Evolutionary conservation across 257 asterid species (phyloP), one percentile per base, ranked within the genome.

Genomic region (Cruciata laevipes): DNA sequence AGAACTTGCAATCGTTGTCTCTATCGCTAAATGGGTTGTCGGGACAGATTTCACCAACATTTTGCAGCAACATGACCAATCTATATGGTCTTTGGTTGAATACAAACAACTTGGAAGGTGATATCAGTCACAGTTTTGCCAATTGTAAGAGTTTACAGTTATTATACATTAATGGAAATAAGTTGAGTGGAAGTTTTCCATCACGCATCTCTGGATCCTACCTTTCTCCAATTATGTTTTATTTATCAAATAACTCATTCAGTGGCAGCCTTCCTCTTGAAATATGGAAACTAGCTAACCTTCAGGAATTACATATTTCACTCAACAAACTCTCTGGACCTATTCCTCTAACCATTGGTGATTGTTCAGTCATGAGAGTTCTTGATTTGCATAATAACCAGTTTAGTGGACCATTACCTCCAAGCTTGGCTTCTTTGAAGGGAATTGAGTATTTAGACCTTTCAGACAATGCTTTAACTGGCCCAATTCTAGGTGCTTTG

Each of bases 111-210:
- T 63, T 74, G 4, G 30, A 52, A 17, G 79, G 83, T 25, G 27
- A n/a, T 42, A 61, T 71, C n/a, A 68, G 77, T 71, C 53, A 61
- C 9, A 51, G 61, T 40, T 63, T 74, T 1, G 68, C 75, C 8
- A 52, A 58, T 0, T 74, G 75, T 24, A 70, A 7, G 35, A 33
- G 57, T 57, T 67, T 79, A 31, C 38, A 52, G 52, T 37, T 40
- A n/a, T 3, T 76, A 32, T 51, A 30, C 47, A 38, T 76, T 63
- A 70, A 77, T 51, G 37, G 3, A 17, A 80, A 80, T 57, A 73
- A 69, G 9, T 66, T 80, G 38, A 70, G 71, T 9, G 79, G 81
- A 21, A 2, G 12, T 3, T 67, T 73, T 37, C 63, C 79, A 0
- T 23, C 40, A 30, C 63, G 49, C 20, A 11, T 75, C 10, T 66